Evolutionary conservation across 1,284 basidiomycete species (phyloP).

Genomic region (Anthracocystis panici-leucophaei): DNA sequence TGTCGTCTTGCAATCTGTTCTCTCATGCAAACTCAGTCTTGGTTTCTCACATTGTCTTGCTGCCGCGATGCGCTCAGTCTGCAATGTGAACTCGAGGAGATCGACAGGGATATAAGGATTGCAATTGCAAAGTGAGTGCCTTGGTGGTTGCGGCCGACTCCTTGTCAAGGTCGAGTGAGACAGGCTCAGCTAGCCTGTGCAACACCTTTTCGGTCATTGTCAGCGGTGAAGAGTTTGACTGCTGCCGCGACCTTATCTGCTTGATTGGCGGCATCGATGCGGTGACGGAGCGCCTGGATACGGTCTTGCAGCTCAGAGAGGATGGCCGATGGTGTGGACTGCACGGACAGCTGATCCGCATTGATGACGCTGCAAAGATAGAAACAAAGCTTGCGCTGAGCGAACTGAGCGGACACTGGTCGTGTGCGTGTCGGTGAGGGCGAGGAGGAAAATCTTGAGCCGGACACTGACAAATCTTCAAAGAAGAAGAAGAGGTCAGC

Average conservation of each 20-base stretch:
- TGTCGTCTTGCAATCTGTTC: slow-evolving; percentile 12
- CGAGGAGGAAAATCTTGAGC: not conserved
- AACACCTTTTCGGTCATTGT: not conserved
- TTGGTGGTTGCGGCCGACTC: not conserved
- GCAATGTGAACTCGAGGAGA: not conserved
- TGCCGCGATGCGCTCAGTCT: not conserved
- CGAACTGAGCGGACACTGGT: slow-evolving; percentile 14
- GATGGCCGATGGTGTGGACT: not conserved
- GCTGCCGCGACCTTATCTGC: slow-evolving; percentile 36
- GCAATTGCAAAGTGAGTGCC: not conserved
- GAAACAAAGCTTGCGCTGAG: slow-evolving; percentile 44
- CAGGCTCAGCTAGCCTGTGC: not conserved
- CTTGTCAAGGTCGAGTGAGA: no score
- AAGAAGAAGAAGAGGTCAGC: slow-evolving; percentile 37
- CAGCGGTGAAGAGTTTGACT: slow-evolving; percentile 8
- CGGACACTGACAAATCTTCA: not conserved
- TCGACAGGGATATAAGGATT: slow-evolving; percentile 2
- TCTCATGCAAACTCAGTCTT: slow-evolving; percentile 6
- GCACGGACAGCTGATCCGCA: not conserved
- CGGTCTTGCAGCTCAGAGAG: slow-evolving; percentile 9
- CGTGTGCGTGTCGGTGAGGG: not conserved
- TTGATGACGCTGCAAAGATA: slow-evolving; percentile 23
- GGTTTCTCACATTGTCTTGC: not conserved
- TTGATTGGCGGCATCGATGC: slow-evolving; percentile 8
- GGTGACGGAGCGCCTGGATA: not conserved